phyloP scores from a whole-genome alignment of 495 filamentous ascomycete genomes.

The Echria macrotheca region DNA sequence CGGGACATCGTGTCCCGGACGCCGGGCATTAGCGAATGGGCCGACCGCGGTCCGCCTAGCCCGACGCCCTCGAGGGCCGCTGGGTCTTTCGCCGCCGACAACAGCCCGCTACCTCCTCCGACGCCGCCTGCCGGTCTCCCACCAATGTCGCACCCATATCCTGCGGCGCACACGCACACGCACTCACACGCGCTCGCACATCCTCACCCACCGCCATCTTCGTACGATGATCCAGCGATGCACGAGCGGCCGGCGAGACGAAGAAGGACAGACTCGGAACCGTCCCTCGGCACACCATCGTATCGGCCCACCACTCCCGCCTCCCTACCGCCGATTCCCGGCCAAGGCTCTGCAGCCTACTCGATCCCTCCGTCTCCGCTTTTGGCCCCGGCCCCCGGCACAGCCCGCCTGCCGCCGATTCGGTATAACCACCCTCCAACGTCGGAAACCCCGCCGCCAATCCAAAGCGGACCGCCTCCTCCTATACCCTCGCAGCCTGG shows the following conservation, averaged over 20 bases:
- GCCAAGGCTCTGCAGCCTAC: conserved; percentile 20
- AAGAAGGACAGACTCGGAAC: conserved; percentile 40
- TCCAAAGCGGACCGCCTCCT: conserved; percentile 21
- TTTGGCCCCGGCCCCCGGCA: conserved; percentile 30
- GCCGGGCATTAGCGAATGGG: conserved; percentile 44
- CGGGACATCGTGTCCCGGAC: conserved; percentile 56
- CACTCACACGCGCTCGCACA: conserved; percentile 12
- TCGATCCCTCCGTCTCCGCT: conserved; percentile 37
- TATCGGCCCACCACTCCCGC: conserved; percentile 29
- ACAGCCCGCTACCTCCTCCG: conserved; percentile 23
- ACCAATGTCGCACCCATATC: conserved; percentile 14
- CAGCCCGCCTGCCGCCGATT: conserved; percentile 39
- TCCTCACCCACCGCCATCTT: conserved; percentile 20
- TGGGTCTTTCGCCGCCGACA: conserved; percentile 28
- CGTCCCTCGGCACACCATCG: conserved; percentile 31
- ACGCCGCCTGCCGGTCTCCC: conserved; percentile 15
- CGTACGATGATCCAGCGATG: conserved; percentile 28
- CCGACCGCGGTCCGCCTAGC: conserved; percentile 44
- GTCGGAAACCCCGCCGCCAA: conserved; percentile 23
- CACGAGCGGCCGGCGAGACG: conserved; percentile 41
- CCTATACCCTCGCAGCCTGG: conserved; percentile 21
- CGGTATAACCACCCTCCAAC: conserved; percentile 34
- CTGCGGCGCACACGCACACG: conserved; percentile 10
- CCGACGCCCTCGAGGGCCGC: conserved; percentile 31
- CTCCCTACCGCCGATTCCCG: conserved; percentile 31